Evolutionary conservation across 148 eudicot species (phyloP).

Genomic region (Polygonum aviculare): DNA sequence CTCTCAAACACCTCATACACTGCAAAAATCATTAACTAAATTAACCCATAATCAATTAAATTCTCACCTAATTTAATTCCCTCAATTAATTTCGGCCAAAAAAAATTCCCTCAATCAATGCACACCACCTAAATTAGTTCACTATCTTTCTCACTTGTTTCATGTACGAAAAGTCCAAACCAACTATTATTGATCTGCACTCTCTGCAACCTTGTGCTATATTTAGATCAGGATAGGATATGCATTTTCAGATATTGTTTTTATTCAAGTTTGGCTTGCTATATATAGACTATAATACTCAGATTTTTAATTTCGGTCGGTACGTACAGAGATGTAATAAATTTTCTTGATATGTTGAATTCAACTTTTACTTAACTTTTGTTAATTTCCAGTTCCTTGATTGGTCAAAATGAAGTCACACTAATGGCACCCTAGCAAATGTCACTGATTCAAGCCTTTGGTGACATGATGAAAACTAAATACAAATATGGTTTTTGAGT

Average conservation of each 20-base stretch:
- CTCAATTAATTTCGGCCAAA: neutral
- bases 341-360: neutral
- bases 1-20: conserved; percentile 81
- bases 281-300: neutral
- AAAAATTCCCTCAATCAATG: neutral
- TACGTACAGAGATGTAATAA: neutral
- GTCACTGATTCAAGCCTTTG: neutral
- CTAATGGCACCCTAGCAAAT: too few species aligned
- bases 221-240: neutral
- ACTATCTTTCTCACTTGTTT: too few species aligned
- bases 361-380: too few species aligned
- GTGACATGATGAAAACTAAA: neutral
- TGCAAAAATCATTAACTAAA: conserved; percentile 15
- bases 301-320: neutral
- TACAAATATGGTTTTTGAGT: neutral
- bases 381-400: neutral
- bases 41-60: neutral
- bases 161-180: too few species aligned
- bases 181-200: too few species aligned
- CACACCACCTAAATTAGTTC: neutral
- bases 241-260: too few species aligned
- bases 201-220: too few species aligned
- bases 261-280: neutral
- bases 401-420: too few species aligned
- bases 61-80: neutral